Percentiles rank a stretch among this genome's conserved stretches.
Evolutionary conservation across 2,329 filamentous ascomycete species (phyloP).

Genomic region (Trichocomaceae sp.): DNA sequence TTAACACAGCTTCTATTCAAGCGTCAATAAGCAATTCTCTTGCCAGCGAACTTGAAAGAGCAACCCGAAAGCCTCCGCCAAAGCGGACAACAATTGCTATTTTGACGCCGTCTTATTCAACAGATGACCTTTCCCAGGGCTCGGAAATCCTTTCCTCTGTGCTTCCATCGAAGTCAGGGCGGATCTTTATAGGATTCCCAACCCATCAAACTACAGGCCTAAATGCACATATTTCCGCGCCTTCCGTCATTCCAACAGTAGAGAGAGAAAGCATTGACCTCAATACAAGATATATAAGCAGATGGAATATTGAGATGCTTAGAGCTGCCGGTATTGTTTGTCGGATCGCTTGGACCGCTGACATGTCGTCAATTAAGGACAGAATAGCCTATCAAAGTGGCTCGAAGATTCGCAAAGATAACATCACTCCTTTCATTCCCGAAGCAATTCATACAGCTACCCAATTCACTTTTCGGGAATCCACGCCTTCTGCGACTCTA

Average conservation of each 20-base stretch:
- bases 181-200: slow-evolving; percentile 95
- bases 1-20: slow-evolving; percentile 74
- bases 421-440: slow-evolving; percentile 62
- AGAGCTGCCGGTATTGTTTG: slow-evolving; percentile 85
- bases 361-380: slow-evolving; percentile 69
- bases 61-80: slow-evolving; percentile 94
- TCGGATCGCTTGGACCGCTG: slow-evolving; percentile 76
- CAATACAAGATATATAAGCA: slow-evolving; percentile 88
- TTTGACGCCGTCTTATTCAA: slow-evolving; percentile 84
- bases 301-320: slow-evolving; percentile 92
- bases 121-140: slow-evolving; percentile 59
- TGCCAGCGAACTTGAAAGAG: slow-evolving; percentile 79
- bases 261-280: slow-evolving; percentile 95
- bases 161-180: slow-evolving; percentile 77
- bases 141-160: slow-evolving; percentile 83
- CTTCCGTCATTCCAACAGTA: slow-evolving; percentile 93
- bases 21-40: slow-evolving; percentile 69
- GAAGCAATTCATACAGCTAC: slow-evolving; percentile 76
- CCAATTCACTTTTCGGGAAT: slow-evolving; percentile 82
- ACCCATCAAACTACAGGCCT: slow-evolving; percentile 95
- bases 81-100: slow-evolving; percentile 80
- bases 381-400: slow-evolving; percentile 45
- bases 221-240: slow-evolving; percentile 88
- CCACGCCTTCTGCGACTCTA: slow-evolving; percentile 78
- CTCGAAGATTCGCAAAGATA: slow-evolving; percentile 54